Base-by-base conservation (phyloP, 805 yeast genomes). In the Yamadazyma tumulicola region DNA sequence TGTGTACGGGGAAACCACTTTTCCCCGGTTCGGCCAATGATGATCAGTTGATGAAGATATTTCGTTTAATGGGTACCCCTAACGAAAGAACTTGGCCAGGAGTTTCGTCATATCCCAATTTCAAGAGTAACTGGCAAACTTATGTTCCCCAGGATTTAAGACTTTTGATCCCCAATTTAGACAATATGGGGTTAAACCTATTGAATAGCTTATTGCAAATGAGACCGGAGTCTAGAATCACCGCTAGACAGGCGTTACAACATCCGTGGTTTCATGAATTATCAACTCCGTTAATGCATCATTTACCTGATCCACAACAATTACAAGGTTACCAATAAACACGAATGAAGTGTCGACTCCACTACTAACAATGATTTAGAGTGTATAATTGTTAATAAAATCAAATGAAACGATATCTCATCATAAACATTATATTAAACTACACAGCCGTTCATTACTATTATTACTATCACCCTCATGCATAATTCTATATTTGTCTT, bases 11-110 rank as follows among this genome's bases (percentile, higher is more conserved):
- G 20, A 82, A 91, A 52, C 97, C 98, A 1, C 67, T 93, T 33
- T 93, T 93, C 61, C 96, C 97, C 14, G 98, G 98, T 20, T 80
- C 91, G 9, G 86, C 95, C 26, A 94, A 91, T 59, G 97, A 93
- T 37, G 98, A 93, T 62, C 97, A 93, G 61, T 72, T 93, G 49
- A 75, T 82, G 59, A 85, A 86, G 55, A 93, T 93, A 34, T 93
- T 93, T 67, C 78, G 94, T 55, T 69, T 89, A 17, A 79, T 93
- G 84, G 98, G 98, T 15, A 93, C 98, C 2, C 98, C 98, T 26
- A 86, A 82, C 52, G 98, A 93, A 59, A 70, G 82, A 42, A 81
- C 95, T 18, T 93, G 98, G 98, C 97, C 98, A 1, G 96, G 95
- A n/a, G 83, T 93, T 27, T 81, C 94, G 10, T 80, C 78, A 39